Evolutionary conservation across 129 eudicot species (phyloP), one percentile per base, ranked within the genome.

Genomic region (Tanacetum coccineum): DNA sequence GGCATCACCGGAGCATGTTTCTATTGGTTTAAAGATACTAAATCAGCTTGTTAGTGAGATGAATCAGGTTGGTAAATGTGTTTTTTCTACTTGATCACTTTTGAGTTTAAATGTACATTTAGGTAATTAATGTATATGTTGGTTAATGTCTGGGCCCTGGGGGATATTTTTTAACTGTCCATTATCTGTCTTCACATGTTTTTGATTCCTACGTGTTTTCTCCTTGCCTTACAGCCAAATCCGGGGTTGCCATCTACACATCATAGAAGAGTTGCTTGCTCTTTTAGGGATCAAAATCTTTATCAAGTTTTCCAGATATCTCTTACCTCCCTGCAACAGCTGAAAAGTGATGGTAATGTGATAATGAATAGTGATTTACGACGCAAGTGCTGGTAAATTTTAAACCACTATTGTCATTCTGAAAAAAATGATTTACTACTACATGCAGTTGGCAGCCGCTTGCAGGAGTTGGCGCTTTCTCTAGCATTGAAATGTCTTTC

Each of bases 11-110:
- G 87, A 80, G 62, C 98, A 92, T 76, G 87, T 82, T 74, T 82
- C 95, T 48, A 92, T 92, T 76, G 98, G 96, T 67, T 84, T 92
- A 52, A 92, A 88, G 95, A 88, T 92, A 73, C 78, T 92, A 62
- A 88, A 92, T 80, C 96, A 92, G 87, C 98, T 92, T 74, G 96
- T 92, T 55, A 70, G 82, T 52, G 98, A 92, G 80, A 92, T 92
- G 98, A 92, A 86, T 86, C 98, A 92, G 98, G 98, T 92, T 79
- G 45, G 85, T 77, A 59, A 49, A 26, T 46, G 28, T 64, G 68
- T 63, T 57, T 50, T 18, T 62, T 2, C 39, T 5, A 19, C 36
- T 53, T 62, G 53, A 46, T 44, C 12, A 13, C 45, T 26, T 51
- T 21, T 9, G 49, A 62, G 17, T 22, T 50, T n/a, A 67, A 18